Evolutionary conservation across 2,329 filamentous ascomycete species (phyloP).

Genomic region (Monosporascus sp.): DNA sequence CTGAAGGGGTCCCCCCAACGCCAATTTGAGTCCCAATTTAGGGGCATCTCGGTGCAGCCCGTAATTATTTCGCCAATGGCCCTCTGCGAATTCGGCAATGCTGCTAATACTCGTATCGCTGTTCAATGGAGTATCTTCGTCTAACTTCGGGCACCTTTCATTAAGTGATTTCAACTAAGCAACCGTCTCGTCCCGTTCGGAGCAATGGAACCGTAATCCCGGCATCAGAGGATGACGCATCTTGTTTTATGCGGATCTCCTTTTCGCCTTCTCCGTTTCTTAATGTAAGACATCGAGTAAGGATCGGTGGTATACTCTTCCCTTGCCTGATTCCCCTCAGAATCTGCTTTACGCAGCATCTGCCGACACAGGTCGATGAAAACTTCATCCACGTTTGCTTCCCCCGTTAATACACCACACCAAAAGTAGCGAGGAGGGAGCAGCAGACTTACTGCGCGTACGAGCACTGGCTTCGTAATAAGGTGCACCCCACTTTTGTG

Average conservation of each 20-base stretch:
- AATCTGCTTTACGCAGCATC: constrained; percentile 70
- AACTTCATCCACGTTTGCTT: constrained; percentile 82
- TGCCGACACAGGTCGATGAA: constrained; percentile 81
- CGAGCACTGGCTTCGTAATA: constrained; percentile 89
- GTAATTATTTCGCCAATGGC: neutral
- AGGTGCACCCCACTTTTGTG: constrained; percentile 82
- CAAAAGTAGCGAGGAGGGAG: neutral
- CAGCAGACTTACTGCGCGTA: constrained; percentile 52
- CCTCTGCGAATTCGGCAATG: neutral
- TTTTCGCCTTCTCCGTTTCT: constrained; percentile 27
- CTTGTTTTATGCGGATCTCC: constrained; percentile 28
- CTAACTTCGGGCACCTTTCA: neutral
- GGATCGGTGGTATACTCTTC: constrained; percentile 39
- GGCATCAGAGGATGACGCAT: constrained; percentile 40
- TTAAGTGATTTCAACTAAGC: neutral
- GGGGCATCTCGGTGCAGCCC: neutral
- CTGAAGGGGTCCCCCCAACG: neutral
- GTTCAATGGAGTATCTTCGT: neutral
- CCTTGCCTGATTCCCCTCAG: constrained; percentile 31
- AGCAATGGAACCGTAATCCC: neutral
- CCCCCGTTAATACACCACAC: constrained; percentile 2
- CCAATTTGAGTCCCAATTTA: neutral
- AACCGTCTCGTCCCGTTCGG: neutral
- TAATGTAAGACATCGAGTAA: constrained; percentile 26
- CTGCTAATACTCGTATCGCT: neutral